Evolutionary conservation across 192 early-diverging fungal species (phyloP).

Genomic region (Coemansia sp.): DNA sequence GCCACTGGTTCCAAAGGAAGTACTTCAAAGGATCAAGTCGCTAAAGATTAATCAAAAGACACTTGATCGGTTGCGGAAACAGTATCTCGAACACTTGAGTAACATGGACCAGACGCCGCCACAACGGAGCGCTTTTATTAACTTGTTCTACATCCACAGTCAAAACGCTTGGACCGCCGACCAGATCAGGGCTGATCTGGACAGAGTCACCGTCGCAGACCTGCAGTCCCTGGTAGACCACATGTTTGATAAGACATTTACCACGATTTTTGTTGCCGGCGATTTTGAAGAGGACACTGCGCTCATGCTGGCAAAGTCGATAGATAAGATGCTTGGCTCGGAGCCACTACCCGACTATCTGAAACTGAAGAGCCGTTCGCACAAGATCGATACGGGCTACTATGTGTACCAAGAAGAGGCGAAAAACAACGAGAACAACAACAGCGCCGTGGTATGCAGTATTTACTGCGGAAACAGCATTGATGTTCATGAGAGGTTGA

Average conservation of each 20-base stretch:
- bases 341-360: constrained; percentile 45
- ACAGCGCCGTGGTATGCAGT: constrained; percentile 74
- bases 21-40: constrained; percentile 48
- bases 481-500: constrained; percentile 53
- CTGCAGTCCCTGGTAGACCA: constrained; percentile 67
- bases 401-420: constrained; percentile 6
- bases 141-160: background rate
- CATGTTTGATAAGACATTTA: constrained; percentile 59
- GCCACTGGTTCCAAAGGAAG: constrained; percentile 57
- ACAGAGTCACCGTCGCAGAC: constrained; percentile 65
- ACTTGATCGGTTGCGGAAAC: background rate
- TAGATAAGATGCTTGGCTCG: constrained; percentile 54
- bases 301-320: constrained; percentile 49
- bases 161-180: constrained; percentile 54
- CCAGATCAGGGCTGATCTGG: constrained; percentile 58
- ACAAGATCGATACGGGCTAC: constrained; percentile 22
- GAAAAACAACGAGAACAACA: constrained; percentile 68
- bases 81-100: too few species aligned
- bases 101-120: too few species aligned
- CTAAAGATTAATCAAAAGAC: background rate
- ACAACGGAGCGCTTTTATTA: too few species aligned
- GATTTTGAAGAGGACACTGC: constrained; percentile 68
- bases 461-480: constrained; percentile 69
- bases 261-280: constrained; percentile 79
- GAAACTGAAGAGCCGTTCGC: background rate